A percentile compares a stretch with the other conserved stretches of the same genome.
phyloP scores from a whole-genome alignment of 768 basidiomycete species.

The Cystofilobasidium capitatum region DNA sequence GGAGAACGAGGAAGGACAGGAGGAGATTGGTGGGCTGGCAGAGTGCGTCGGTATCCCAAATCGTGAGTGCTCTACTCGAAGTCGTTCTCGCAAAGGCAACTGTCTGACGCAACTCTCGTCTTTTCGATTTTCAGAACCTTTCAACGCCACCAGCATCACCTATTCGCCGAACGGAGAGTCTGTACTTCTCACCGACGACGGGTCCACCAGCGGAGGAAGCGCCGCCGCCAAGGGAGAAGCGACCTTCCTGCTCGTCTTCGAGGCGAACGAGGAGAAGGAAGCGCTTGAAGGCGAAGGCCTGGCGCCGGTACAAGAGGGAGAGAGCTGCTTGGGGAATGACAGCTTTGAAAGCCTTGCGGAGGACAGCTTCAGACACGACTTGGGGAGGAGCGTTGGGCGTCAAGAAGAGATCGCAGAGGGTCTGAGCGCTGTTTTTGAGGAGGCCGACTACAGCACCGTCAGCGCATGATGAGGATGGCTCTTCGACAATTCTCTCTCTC shows the following conservation, averaged over 20 bases:
- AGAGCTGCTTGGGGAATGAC: neutral
- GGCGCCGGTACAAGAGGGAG: neutral
- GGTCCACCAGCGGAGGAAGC: neutral
- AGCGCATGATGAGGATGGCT: no score
- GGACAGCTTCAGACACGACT: no score
- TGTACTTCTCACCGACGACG: constrained; percentile 6
- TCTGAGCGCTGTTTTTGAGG: no score
- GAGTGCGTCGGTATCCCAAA: constrained; percentile 25
- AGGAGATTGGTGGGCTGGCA: constrained; percentile 12
- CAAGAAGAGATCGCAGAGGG: no score
- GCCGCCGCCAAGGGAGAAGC: neutral
- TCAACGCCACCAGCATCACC: constrained; percentile 3
- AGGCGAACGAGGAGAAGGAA: constrained; percentile 4
- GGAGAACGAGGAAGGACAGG: neutral
- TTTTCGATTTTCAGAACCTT: constrained; percentile 23
- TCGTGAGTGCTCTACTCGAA: neutral
- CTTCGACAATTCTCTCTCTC: no score
- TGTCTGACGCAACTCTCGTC: no score
- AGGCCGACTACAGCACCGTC: no score
- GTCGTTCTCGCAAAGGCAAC: no score
- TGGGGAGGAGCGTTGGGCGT: no score
- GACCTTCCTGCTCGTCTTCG: constrained; percentile 19
- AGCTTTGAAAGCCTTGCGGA: no score
- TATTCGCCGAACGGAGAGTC: constrained; percentile 14
- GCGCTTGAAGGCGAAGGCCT: neutral